Evolutionary conservation across 2,329 filamentous ascomycete species (phyloP), one percentile per base, ranked within the genome.

Genomic region (Polytolypa hystricis): DNA sequence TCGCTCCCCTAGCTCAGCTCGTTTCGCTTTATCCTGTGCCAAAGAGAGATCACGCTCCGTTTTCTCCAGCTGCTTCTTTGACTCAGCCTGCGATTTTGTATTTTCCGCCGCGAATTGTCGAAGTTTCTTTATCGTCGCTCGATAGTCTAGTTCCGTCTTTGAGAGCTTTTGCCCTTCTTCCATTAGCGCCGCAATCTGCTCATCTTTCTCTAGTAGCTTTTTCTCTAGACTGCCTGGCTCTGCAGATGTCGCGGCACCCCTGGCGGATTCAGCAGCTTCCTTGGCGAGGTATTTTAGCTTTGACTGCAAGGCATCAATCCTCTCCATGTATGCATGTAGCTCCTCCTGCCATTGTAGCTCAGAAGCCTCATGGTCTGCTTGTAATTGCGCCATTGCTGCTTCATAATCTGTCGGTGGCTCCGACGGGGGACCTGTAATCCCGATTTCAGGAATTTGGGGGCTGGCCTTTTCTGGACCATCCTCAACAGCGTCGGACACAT

Each of bases 111-210:
- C 51, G 46, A 73, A 70, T 33, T 64, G 55, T 10, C 73, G 67
- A 40, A 96, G 62, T 52, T 84, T 87, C 58, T 91, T 93, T 50
- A 96, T 83, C 3, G 80, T 79, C 4, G 75, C 75, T 42, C 89
- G 71, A 45, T 93, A 79, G 52, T 86, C 85, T 58, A 95, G 74
- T 56, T 98, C 91, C 0, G 75, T 82, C 48, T 81, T 83, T 1
- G 85, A 87, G 6, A 96, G 69, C 47, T 81, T 86, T 49, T 91
- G 83, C 0, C 93, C 91, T 63, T 98, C 91, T 48, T 93, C 81
- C 69, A 98, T 82, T 9, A 98, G 66, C 31, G 87, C 65, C 2
- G 87, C 84, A 50, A 96, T 93, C 55, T 84, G 84, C 49, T 89
- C 79, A 49, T 96, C 87, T 53, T 86, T 93, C 51, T 93, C 86